phyloP scores from a whole-genome alignment of 768 basidiomycete species.

The Sporobolomyces pararoseus region DNA sequence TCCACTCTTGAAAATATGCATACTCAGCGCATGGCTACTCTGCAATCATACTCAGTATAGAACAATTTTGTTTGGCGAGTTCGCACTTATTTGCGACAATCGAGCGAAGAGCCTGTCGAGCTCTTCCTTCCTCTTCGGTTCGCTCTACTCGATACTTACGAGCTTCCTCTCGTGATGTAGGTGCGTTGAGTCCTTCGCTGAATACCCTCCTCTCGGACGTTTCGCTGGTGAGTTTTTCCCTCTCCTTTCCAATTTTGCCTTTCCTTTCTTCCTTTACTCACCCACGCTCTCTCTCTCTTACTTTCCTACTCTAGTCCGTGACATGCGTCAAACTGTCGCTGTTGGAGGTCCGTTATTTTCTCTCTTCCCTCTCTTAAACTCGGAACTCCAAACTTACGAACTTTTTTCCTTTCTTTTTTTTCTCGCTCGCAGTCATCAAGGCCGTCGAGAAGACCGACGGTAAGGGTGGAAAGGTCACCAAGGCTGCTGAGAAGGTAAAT shows the following conservation, averaged over 20 bases:
- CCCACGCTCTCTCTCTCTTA: too few species aligned
- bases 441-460: conserved; percentile 93
- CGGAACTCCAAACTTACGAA: too few species aligned
- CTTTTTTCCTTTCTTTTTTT: conserved; percentile 46
- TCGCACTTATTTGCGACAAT: too few species aligned
- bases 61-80: too few species aligned
- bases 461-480: conserved; percentile 47
- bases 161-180: background rate
- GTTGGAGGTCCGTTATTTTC: conserved; percentile 39
- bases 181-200: conserved; percentile 45
- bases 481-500: conserved; percentile 33
- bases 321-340: conserved; percentile 95
- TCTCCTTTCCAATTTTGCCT: too few species aligned
- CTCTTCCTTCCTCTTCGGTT: background rate
- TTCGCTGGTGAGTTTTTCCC: conserved; percentile 58
- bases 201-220: conserved; percentile 97
- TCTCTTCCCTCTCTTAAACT: background rate
- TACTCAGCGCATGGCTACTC: too few species aligned
- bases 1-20: conserved; percentile 1
- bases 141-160: background rate
- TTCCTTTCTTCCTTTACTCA: too few species aligned
- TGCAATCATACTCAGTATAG: too few species aligned
- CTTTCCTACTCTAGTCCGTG: conserved; percentile 62
- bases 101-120: conserved; percentile 46
- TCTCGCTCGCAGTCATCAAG: conserved; percentile 70